phyloP scores from a whole-genome alignment of 306 rosid genomes.

The Medicago ruthenica region DNA sequence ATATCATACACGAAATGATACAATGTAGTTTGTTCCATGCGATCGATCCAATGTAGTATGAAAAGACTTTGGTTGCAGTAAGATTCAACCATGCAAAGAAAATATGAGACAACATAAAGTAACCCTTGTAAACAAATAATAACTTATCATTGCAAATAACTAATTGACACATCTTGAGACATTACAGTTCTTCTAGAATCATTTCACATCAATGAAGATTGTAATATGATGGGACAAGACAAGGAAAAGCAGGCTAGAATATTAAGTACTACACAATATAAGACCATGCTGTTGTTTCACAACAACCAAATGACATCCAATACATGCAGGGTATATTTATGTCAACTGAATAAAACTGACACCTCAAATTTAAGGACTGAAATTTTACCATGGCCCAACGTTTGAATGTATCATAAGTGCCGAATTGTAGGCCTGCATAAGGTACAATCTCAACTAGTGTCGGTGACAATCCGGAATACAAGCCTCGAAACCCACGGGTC shows the following conservation, averaged over 20 bases:
- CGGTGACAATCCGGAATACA: conserved; percentile 94
- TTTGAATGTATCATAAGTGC: conserved; percentile 89
- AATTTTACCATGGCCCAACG: conserved; percentile 84
- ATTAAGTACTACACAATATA: conserved; percentile 4
- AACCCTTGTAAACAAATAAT: neutral
- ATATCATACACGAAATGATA: neutral
- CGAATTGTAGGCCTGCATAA: conserved; percentile 97
- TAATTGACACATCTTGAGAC: neutral
- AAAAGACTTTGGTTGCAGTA: conserved; percentile 1
- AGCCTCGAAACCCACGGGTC: conserved; percentile 79
- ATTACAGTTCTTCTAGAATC: neutral
- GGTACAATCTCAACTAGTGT: conserved; percentile 96
- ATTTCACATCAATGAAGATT: conserved; percentile 22
- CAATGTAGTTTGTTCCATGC: neutral
- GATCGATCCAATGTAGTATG: neutral
- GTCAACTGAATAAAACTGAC: conserved; percentile 24
- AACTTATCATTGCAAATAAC: neutral
- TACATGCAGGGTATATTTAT: conserved; percentile 30
- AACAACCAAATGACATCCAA: conserved; percentile 20
- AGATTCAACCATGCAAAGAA: neutral
- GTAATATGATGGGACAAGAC: conserved; percentile 25
- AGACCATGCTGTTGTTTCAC: conserved; percentile 7
- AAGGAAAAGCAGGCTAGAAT: conserved; percentile 13
- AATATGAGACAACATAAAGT: conserved; percentile 1
- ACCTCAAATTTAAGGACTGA: conserved; percentile 32